A percentile compares a stretch with the other conserved stretches of the same genome.
Evolutionary conservation across 2,329 filamentous ascomycete species (phyloP).

Genomic region (Cryphonectria parasitica): DNA sequence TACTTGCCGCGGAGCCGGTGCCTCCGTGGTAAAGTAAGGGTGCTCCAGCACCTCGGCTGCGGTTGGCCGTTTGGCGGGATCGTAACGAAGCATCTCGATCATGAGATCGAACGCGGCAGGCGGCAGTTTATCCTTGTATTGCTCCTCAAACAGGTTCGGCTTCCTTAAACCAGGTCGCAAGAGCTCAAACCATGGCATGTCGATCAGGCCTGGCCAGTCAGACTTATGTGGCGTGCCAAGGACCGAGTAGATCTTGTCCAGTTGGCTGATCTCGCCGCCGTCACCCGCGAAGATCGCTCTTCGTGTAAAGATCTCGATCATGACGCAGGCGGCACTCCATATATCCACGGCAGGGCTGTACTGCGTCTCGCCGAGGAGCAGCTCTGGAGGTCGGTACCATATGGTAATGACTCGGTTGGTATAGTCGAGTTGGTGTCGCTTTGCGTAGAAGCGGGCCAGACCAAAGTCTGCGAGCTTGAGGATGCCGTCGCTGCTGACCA

Average conservation of each 20-base stretch:
- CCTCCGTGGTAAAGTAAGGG: constrained; percentile 84
- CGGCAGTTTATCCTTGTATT: constrained; percentile 77
- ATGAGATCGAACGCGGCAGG: constrained; percentile 83
- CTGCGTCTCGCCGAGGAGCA: constrained; percentile 87
- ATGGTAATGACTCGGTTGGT: constrained; percentile 99
- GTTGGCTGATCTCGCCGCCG: constrained; percentile 91
- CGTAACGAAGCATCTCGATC: constrained; percentile 83
- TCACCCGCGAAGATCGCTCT: constrained; percentile 95
- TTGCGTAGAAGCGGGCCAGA: constrained; percentile 93
- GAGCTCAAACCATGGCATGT: constrained; percentile 97
- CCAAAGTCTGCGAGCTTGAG: constrained; percentile 96
- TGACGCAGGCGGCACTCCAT: constrained; percentile 96
- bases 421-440: constrained; percentile 89
- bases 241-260: constrained; percentile 94
- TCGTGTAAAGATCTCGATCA: constrained; percentile 94
- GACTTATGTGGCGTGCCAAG: constrained; percentile 83
- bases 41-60: constrained; percentile 85
- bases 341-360: constrained; percentile 91
- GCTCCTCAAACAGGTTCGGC: constrained; percentile 77
- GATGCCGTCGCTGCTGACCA: constrained; percentile 86
- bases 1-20: constrained; percentile 76
- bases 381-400: constrained; percentile 91
- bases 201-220: constrained; percentile 88
- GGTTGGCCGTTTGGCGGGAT: constrained; percentile 80
- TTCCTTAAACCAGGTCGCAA: constrained; percentile 77